Conservation (phyloP, 148 eudicot species). For the Beta vulgaris region DNA sequence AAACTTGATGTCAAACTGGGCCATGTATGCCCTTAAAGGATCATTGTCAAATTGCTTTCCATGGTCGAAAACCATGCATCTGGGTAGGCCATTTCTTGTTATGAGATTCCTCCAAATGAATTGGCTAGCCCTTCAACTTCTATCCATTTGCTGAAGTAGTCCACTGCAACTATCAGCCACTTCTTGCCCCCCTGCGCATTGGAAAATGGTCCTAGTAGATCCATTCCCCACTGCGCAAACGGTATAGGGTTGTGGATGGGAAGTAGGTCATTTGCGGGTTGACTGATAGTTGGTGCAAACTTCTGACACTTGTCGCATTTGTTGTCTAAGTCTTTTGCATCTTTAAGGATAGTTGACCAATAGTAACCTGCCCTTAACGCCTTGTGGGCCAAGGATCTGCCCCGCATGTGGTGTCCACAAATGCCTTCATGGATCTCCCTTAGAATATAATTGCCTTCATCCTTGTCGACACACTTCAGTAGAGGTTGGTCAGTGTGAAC, state of each 20-base stretch:
- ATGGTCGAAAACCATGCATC: background rate
- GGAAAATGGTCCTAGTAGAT: background rate
- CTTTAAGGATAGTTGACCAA: background rate
- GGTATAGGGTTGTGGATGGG: background rate
- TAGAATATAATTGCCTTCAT: background rate
- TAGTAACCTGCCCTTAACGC: background rate
- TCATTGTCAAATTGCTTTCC: background rate
- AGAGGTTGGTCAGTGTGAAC: background rate
- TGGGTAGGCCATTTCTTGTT: background rate
- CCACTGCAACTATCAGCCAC: background rate
- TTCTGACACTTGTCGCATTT: background rate
- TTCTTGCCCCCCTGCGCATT: background rate
- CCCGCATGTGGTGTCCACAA: background rate
- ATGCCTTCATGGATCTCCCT: background rate
- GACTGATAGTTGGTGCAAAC: background rate
- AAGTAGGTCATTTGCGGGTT: background rate
- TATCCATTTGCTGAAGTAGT: conserved; percentile 14
- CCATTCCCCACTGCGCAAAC: conserved; percentile 5
- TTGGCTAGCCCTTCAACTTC: background rate
- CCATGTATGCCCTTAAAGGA: background rate
- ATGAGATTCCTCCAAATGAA: conserved; percentile 10
- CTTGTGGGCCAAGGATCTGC: background rate
- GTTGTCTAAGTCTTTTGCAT: background rate
- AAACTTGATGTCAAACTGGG: background rate
- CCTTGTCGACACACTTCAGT: background rate